Conservation (phyloP, 2,329 filamentous ascomycete genomes). For the Thielaviopsis musarum region DNA sequence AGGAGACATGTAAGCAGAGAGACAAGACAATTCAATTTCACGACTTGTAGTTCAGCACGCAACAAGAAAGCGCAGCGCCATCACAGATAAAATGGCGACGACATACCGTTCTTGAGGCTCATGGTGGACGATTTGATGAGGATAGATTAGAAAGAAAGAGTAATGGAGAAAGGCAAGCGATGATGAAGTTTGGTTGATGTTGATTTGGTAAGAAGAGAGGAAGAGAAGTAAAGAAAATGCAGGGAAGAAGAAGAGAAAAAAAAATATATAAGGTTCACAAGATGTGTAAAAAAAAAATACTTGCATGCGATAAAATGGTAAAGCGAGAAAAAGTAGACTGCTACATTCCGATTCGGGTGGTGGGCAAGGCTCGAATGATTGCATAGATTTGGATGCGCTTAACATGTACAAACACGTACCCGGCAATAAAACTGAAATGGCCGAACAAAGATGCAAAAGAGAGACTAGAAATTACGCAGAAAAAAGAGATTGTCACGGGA, state of each 20-base stretch:
- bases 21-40: not conserved
- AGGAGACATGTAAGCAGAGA: not conserved
- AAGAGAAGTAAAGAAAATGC: not conserved
- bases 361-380: no score
- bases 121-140: not conserved
- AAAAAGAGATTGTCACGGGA: not conserved
- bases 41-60: not conserved
- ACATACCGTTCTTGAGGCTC: constrained; percentile 9
- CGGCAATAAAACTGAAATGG: no score
- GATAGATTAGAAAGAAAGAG: not conserved
- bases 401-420: no score
- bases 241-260: not conserved
- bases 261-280: not conserved
- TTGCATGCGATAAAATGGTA: not conserved
- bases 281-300: not conserved
- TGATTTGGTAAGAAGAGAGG: not conserved
- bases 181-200: not conserved
- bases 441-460: not conserved
- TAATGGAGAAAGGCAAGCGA: not conserved
- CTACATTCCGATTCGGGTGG: no score
- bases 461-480: not conserved
- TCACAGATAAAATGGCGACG: not conserved
- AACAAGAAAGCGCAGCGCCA: not conserved
- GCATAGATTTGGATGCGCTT: no score
- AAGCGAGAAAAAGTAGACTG: not conserved